Percentiles rank a stretch among this genome's conserved stretches.
Conservation (phyloP, 2,329 filamentous ascomycete genomes). For the Aspergillus sp. region DNA sequence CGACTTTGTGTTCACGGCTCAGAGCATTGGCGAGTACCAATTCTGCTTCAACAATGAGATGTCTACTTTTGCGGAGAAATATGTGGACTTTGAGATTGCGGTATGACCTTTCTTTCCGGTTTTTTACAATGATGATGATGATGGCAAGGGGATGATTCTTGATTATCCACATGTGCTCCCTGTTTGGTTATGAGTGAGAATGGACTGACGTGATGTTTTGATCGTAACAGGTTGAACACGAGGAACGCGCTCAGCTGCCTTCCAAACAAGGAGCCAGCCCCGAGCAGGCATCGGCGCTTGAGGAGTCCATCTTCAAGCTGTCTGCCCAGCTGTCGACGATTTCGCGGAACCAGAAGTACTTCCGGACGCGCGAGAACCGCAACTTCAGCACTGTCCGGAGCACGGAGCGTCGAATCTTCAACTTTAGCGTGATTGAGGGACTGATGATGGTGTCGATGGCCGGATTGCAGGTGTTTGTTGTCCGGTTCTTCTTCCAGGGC, state of each 20-base stretch:
- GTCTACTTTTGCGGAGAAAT: conserved; percentile 96
- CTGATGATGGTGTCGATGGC: conserved; percentile 93
- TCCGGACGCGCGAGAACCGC: conserved; percentile 95
- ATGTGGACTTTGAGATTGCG: conserved; percentile 95
- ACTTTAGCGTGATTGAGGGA: conserved; percentile 92
- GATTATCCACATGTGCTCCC: too few relatives aligned
- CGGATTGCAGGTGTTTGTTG: conserved; percentile 91
- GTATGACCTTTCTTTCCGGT: conserved; percentile 47
- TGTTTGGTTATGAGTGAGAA: too few relatives aligned
- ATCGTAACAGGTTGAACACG: conserved; percentile 73
- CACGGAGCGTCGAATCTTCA: conserved; percentile 93
- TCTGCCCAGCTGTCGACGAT: conserved; percentile 91
- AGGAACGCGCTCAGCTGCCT: conserved; percentile 73
- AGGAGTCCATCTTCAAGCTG: conserved; percentile 93
- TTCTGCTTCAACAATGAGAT: conserved; percentile 99
- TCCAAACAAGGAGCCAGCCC: conserved; percentile 82
- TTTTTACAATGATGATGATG: not conserved
- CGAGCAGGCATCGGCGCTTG: conserved; percentile 82
- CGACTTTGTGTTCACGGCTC: conserved; percentile 95
- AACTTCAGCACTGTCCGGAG: conserved; percentile 98
- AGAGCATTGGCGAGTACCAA: conserved; percentile 79
- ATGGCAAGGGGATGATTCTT: too few relatives aligned
- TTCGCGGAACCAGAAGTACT: conserved; percentile 97
- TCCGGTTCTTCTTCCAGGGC: conserved; percentile 97
- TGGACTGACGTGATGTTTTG: not conserved